A percentile compares a stretch with the other conserved stretches of the same genome.
Conservation (phyloP, 345 rosid genomes). For the Hevea brasiliensis region DNA sequence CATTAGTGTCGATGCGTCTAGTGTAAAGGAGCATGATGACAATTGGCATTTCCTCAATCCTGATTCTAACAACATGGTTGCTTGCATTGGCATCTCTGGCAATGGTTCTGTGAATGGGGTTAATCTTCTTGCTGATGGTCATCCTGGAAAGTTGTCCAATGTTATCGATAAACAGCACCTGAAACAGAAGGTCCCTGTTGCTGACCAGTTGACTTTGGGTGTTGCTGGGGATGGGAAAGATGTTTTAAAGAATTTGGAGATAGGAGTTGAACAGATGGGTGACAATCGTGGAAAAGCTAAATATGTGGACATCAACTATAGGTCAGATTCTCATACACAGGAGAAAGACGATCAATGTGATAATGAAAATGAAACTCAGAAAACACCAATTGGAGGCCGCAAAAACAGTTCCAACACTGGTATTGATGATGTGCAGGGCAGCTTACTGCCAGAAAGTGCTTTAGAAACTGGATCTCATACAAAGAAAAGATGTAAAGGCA, state of each 20-base stretch:
- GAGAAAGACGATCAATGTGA: slow-evolving; percentile 7
- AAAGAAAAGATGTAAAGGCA: slow-evolving; percentile 25
- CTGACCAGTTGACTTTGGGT: slow-evolving; percentile 9
- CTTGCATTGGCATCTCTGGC: slow-evolving; percentile 6
- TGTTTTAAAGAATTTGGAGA: slow-evolving; percentile 7
- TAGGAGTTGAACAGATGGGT: slow-evolving; percentile 8
- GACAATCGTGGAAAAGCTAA: slow-evolving; percentile 8
- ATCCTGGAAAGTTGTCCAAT: slow-evolving; percentile 9
- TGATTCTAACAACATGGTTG: slow-evolving; percentile 8
- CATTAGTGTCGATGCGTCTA: slow-evolving; percentile 50
- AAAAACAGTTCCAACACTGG: slow-evolving; percentile 16
- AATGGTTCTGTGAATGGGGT: slow-evolving; percentile 16
- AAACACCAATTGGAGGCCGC: slow-evolving; percentile 3
- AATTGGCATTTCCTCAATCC: not conserved
- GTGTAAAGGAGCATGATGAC: slow-evolving; percentile 18
- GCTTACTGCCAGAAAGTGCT: slow-evolving; percentile 18
- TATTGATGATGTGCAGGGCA: slow-evolving; percentile 12
- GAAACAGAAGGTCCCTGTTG: slow-evolving; percentile 17
- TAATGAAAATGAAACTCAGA: slow-evolving; percentile 14
- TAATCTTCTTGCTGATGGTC: slow-evolving; percentile 22
- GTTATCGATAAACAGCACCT: slow-evolving; percentile 8
- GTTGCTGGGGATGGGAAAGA: slow-evolving; percentile 9
- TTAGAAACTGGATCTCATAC: slow-evolving; percentile 2
- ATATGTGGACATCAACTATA: slow-evolving; percentile 7
- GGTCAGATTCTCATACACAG: slow-evolving; percentile 15